phyloP scores from a whole-genome alignment of 306 rosid species.

The Hippophae rhamnoides region DNA sequence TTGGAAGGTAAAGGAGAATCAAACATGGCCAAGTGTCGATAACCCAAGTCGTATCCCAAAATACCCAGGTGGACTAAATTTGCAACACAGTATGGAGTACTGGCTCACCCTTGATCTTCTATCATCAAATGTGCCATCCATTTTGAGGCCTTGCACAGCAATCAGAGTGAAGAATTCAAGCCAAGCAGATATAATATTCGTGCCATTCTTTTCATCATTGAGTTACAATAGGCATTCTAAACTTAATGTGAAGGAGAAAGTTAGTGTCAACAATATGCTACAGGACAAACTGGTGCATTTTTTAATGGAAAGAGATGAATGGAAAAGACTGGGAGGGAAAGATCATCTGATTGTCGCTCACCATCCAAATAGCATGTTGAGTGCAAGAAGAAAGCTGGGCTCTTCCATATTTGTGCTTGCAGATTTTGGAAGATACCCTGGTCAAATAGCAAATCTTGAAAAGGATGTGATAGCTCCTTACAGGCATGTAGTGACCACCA shows the following conservation, averaged over 20 bases:
- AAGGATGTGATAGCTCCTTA: slow-evolving; percentile 93
- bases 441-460: slow-evolving; percentile 61
- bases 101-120: slow-evolving; percentile 98
- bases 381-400: slow-evolving; percentile 62
- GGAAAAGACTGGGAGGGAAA: slow-evolving; percentile 66
- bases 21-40: slow-evolving; percentile 66
- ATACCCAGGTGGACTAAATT: slow-evolving; percentile 88
- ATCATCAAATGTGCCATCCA: slow-evolving; percentile 30
- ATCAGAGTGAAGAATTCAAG: slow-evolving; percentile 73
- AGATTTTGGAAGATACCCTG: slow-evolving; percentile 91
- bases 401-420: slow-evolving; percentile 91
- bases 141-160: slow-evolving; percentile 40
- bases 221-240: slow-evolving; percentile 86
- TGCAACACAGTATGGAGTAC: slow-evolving; percentile 81
- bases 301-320: slow-evolving; percentile 43
- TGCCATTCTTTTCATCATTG: slow-evolving; percentile 86
- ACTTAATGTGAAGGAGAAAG: slow-evolving; percentile 45
- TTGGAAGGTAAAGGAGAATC: slow-evolving; percentile 68
- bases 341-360: slow-evolving; percentile 78
- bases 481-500: slow-evolving; percentile 53
- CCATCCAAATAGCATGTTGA: slow-evolving; percentile 90
- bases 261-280: slow-evolving; percentile 51
- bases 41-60: slow-evolving; percentile 38
- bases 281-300: slow-evolving; percentile 65
- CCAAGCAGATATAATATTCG: slow-evolving; percentile 73